Evolutionary conservation across 2,329 filamentous ascomycete genomes (phyloP).

Genomic region (Colletotrichum somersetense): DNA sequence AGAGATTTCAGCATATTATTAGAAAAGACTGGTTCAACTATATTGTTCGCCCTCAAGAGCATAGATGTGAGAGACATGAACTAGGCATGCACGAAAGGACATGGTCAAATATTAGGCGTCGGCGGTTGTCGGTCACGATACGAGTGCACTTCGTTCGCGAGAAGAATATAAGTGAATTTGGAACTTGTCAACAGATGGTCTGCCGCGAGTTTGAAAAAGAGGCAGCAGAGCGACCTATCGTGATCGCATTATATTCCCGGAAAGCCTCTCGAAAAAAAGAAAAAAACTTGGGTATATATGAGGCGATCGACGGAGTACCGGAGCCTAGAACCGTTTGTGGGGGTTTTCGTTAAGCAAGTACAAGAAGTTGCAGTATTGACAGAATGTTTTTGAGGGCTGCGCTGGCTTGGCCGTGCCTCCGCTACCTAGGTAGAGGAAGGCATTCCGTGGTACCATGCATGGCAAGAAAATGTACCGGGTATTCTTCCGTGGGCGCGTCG

Average conservation of each 20-base stretch:
- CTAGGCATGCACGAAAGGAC: not conserved
- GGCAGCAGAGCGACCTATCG: constrained; percentile 39
- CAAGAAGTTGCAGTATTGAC: constrained; percentile 54
- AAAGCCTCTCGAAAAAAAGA: constrained; percentile 23
- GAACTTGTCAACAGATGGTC: constrained; percentile 21
- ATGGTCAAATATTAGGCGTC: not conserved
- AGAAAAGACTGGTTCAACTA: not conserved
- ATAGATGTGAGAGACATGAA: not conserved
- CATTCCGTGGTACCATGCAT: constrained; percentile 52
- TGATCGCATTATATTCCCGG: constrained; percentile 43
- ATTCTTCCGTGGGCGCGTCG: constrained; percentile 50
- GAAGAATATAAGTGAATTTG: constrained; percentile 46
- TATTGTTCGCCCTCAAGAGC: not conserved
- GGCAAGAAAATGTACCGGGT: constrained; percentile 49
- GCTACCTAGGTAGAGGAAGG: constrained; percentile 34
- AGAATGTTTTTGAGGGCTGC: constrained; percentile 47
- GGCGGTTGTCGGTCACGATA: not conserved
- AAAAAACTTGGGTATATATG: constrained; percentile 39
- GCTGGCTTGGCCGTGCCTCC: constrained; percentile 47
- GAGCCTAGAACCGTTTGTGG: constrained; percentile 44
- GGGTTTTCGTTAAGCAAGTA: constrained; percentile 54
- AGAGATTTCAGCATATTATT: constrained; percentile 45
- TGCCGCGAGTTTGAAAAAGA: constrained; percentile 22
- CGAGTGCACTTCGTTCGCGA: constrained; percentile 42
- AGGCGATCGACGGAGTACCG: constrained; percentile 26